Base-by-base conservation (phyloP, 371 early-diverging fungal species). In the Racocetra persica region DNA sequence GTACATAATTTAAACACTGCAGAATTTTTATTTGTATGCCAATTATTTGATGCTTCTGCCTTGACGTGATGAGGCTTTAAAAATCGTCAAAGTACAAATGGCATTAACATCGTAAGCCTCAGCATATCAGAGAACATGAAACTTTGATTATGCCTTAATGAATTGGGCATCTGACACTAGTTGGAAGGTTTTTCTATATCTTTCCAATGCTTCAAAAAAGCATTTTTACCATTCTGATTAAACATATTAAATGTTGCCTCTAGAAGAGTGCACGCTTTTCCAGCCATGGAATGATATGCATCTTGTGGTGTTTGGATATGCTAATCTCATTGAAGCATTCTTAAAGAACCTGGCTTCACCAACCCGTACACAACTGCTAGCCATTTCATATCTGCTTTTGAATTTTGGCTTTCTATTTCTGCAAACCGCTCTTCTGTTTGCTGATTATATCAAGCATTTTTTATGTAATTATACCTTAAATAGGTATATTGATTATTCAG, bases 281-380 rank as follows among this genome's bases (percentile, higher is more conserved):
- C 7, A 41, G 16, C 38, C 45, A 76, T 76, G n/a, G 14, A 76
- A 41, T 76, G 45, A 26, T 60, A 76, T 60, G 45, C 4, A 49
- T 62, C 62, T 14, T 76, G 45, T 73, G n/a, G 36, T 1, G n/a
- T 52, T 73, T 73, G 18, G 22, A 62, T 22, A 20, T 77, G 63
- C 22, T 10, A 18, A 45, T 77, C 26, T 16, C 18, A 62, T 22
- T 45, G 62, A 11, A 76, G n/a, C 13, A 14, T n/a, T 24, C 24
- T 49, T 6, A 77, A 62, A 28, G 45, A 6, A 1, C 32, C n/a
- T 24, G n/a, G 26, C 14, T 77, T 22, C 20, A 38, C 22, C n/a
- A 77, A 11, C 5, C 28, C 28, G 63, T 60, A 63, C 20, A 49
- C 24, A 41, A 16, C 45, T 8, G 26, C 45, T 26, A 59, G 24